A percentile compares a stretch with the other conserved stretches of the same genome.
Evolutionary conservation across 768 basidiomycete species (phyloP).

Genomic region (Dacryopinax primogenitus): DNA sequence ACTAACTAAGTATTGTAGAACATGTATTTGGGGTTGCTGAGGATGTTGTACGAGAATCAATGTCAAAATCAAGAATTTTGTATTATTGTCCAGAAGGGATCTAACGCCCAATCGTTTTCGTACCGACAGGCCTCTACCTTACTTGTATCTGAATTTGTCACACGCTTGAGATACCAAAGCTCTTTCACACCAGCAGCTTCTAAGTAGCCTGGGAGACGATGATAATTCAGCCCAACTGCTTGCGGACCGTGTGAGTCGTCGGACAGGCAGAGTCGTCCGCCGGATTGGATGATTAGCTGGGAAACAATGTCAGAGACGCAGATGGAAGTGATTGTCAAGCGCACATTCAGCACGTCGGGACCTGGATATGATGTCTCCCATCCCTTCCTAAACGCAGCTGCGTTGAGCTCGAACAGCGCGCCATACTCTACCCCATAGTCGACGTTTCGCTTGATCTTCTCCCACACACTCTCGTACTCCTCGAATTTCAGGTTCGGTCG

Average conservation of each 20-base stretch:
- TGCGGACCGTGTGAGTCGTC: conserved; percentile 93
- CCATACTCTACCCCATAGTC: conserved; percentile 61
- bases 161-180: conserved; percentile 27
- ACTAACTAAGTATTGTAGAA: neutral
- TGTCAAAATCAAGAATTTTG: conserved; percentile 5
- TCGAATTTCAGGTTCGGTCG: conserved; percentile 44
- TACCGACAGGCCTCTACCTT: neutral
- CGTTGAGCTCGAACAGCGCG: conserved; percentile 84
- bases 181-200: conserved; percentile 41
- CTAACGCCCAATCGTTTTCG: neutral
- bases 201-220: conserved; percentile 51
- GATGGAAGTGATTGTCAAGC: conserved; percentile 22
- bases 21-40: neutral
- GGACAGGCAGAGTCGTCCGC: conserved; percentile 72
- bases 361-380: conserved; percentile 81
- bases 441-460: conserved; percentile 63
- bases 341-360: conserved; percentile 58
- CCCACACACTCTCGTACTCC: conserved; percentile 43
- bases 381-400: conserved; percentile 82
- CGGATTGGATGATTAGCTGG: conserved; percentile 55
- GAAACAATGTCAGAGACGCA: neutral
- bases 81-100: conserved; percentile 1
- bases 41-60: neutral
- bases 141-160: neutral
- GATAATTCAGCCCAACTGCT: conserved; percentile 79